These are phyloP conservation scores for Oryza glaberrima DNA, from an alignment of 176 grass and related monocot species.

Conservation along the genomic window DNA sequence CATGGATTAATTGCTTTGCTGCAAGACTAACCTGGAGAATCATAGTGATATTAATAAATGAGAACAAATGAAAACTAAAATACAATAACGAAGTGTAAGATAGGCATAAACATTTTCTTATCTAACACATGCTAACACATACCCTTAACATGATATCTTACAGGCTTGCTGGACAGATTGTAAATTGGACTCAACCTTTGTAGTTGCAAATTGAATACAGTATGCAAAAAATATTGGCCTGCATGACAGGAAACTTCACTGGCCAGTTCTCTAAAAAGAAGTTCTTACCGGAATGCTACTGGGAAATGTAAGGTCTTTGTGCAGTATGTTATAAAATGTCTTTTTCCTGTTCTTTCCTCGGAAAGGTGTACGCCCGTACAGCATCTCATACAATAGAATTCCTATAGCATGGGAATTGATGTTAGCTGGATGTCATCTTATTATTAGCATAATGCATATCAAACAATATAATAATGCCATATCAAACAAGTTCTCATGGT, in stretches of 20 bases:
- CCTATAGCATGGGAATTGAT: conserved; percentile 55
- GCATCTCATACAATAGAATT: conserved; percentile 97
- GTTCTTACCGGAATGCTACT: conserved; percentile 86
- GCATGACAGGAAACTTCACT: not conserved
- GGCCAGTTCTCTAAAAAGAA: not conserved
- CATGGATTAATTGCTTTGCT: conserved; percentile 85
- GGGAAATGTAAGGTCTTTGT: conserved; percentile 94
- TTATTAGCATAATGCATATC: conserved; percentile 21
- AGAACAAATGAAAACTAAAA: conserved; percentile 1
- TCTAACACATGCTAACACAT: conserved; percentile 7
- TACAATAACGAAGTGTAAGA: not conserved
- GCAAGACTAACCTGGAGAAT: conserved; percentile 78
- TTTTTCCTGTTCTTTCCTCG: conserved; percentile 96
- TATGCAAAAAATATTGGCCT: not conserved
- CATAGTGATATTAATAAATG: conserved; percentile 8
- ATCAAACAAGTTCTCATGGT: not conserved
- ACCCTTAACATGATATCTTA: not conserved
- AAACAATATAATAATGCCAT: not conserved
- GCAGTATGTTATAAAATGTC: conserved; percentile 90
- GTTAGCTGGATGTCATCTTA: conserved; percentile 34
- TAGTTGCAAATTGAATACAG: not conserved
- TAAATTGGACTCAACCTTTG: conserved; percentile 11
- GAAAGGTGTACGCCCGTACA: conserved; percentile 97
- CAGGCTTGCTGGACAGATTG: not conserved
- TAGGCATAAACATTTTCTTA: not conserved